Evolutionary conservation across 2,329 filamentous ascomycete species (phyloP), one percentile per base, ranked within the genome.

Genomic region (Berkeleyomyces basicola): DNA sequence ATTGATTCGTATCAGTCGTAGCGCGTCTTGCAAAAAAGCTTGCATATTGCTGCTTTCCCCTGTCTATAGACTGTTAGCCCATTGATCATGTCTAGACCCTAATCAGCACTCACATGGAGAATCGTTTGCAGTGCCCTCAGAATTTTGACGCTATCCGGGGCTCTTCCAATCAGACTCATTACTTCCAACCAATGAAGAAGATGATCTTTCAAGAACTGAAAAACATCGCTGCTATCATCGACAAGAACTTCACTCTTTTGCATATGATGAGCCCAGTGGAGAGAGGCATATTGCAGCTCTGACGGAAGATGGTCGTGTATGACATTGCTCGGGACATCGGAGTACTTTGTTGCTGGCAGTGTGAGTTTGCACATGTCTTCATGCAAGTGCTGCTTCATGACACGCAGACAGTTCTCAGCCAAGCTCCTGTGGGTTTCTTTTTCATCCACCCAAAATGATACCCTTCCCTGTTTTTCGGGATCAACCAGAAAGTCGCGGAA

Each of bases 161-260:
- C 33, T 6, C 33, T 53, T 31, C 61, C 61, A 63, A 59, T 43
- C 33, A 59, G 31, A 3, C 44, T 51, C 55, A 37, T 42, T 36
- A 10, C 40, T 36, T 23, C 57, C 11, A 46, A 31, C 42, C 37
- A 60, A 7, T 36, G 42, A 10, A 60, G 58, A 14, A 46, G 14
- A 46, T 46, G 31, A 23, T 6, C 6, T 36, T 59, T 59, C 11
- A 72, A 66, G 47, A 75, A 70, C 0, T 68, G 61, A 3, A 74
- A 69, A 4, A 57, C 9, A 3, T 69, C 66, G 10, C 67, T 71
- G 59, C 71, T 68, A 7, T 71, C 69, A 0, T 70, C 62, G 0
- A 68, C 68, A 9, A 33, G 10, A 9, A n/a, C 14, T 7, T 14
- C 49, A 14, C 7, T 31, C 7, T 33, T 10, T 14, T 53, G 23